A percentile compares a stretch with the other conserved stretches of the same genome.
Conservation (phyloP, 805 yeast species). For the Cephaloascus albidus region DNA sequence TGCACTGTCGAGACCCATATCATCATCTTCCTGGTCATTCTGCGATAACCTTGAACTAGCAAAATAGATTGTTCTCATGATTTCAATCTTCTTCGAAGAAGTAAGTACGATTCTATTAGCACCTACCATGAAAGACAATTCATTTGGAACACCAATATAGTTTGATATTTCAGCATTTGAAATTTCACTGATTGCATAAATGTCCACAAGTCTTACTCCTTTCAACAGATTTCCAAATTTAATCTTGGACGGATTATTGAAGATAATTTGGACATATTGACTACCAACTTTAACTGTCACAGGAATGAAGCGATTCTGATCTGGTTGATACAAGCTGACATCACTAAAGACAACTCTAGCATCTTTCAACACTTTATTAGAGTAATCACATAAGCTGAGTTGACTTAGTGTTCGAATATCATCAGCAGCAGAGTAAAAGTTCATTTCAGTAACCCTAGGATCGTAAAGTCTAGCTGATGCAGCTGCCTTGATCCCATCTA, state of each 20-base stretch:
- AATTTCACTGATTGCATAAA: conserved; percentile 30
- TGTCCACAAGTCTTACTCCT: conserved; percentile 29
- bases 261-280: conserved; percentile 49
- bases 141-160: conserved; percentile 37
- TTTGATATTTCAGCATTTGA: conserved; percentile 28
- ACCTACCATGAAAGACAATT: conserved; percentile 28
- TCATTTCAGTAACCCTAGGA: conserved; percentile 16
- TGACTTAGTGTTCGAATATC: conserved; percentile 32
- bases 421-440: conserved; percentile 37
- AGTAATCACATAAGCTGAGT: conserved; percentile 32
- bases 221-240: conserved; percentile 24
- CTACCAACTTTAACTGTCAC: conserved; percentile 64
- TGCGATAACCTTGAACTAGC: conserved; percentile 47
- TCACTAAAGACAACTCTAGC: conserved; percentile 43
- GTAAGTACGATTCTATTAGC: conserved; percentile 29
- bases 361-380: conserved; percentile 34
- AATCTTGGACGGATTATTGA: conserved; percentile 30
- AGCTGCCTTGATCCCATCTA: not conserved
- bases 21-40: conserved; percentile 18
- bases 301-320: conserved; percentile 42
- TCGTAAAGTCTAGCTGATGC: conserved; percentile 5
- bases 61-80: conserved; percentile 62
- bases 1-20: conserved; percentile 17
- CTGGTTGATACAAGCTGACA: conserved; percentile 40
- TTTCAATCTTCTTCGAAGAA: conserved; percentile 47